These are phyloP conservation scores for Scutellaria minor DNA, from an alignment of 257 asterid species.

Conservation along the genomic window DNA sequence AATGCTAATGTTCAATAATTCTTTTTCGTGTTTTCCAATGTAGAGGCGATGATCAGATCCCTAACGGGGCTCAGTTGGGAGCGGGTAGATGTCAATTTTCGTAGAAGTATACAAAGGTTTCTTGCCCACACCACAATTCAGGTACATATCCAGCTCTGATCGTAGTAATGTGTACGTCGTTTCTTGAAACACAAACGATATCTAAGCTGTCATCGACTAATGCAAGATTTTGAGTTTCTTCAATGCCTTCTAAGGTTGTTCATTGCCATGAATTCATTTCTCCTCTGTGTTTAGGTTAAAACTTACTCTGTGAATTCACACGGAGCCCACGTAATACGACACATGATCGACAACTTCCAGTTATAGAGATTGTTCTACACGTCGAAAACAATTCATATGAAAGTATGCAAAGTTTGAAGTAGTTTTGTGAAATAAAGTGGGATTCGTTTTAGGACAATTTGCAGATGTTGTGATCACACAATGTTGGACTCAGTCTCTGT, in stretches of 20 bases:
- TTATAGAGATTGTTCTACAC: background rate
- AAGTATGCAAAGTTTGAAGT: no score
- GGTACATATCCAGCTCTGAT: conserved; percentile 14
- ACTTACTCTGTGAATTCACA: conserved; percentile 36
- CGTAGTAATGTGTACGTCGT: no score
- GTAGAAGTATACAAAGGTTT: conserved; percentile 36
- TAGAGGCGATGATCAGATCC: conserved; percentile 31
- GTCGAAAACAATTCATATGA: no score
- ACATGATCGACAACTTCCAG: conserved; percentile 34
- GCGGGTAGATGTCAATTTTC: conserved; percentile 34
- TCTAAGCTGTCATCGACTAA: background rate
- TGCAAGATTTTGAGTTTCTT: background rate
- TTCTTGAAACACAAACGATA: no score
- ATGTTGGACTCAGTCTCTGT: no score
- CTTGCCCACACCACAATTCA: conserved; percentile 39
- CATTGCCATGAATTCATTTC: background rate
- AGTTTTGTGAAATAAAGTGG: no score
- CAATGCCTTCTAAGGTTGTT: no score
- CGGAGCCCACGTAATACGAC: conserved; percentile 34
- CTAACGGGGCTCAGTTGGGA: conserved; percentile 32
- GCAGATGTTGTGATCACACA: no score
- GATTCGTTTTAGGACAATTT: no score
- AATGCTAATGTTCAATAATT: background rate
- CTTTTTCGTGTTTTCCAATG: background rate
- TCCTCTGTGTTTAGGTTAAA: conserved; percentile 27